Evolutionary conservation across 176 grass and related monocot species (phyloP), one percentile per base, ranked within the genome.

Genomic region (Carex myosuroides): DNA sequence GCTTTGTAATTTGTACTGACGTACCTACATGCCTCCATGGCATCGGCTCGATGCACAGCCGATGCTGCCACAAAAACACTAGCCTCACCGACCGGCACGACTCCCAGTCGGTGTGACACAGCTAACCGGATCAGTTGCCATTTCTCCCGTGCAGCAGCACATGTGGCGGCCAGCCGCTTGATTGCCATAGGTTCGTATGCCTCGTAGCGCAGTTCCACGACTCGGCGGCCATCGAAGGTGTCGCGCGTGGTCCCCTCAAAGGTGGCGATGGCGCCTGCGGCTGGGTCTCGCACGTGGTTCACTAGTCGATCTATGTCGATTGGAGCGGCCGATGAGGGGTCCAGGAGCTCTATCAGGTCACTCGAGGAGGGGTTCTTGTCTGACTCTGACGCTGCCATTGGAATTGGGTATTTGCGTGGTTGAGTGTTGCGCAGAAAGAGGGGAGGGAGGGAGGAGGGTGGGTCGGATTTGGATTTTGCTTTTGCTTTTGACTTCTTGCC

Each of bases 161-260:
- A 91, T 75, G 92, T 85, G 60, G 78, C 81, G 20, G 41, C 84
- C 21, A 97, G 87, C 0, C 90, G 81, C 33, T 89, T 92, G 16
- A 88, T 81, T 35, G 94, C 94, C 94, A 97, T 97, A 41, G 89
- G 70, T 16, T 73, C 86, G 81, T 97, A 97, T 24, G 95, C 95
- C 87, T 97, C 95, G 87, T 97, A 94, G 1, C 90, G 88, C 76
- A 97, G 90, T 88, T 97, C 95, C 64, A 97, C 85, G 16, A 94
- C 95, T 30, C 90, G 92, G 80, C 87, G 78, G 64, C 92, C 94
- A 6, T 77, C 88, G 89, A 97, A 97, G 90, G 85, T 79, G 92
- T 92, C 90, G 39, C 92, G 90, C 4, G 95, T 94, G 17, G 92
- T 94, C 24, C 95, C 95, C 82, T 97, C 92, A 86, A 97, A 97